phyloP scores from a whole-genome alignment of 2,329 filamentous ascomycete species.

The Cercospora beticola region DNA sequence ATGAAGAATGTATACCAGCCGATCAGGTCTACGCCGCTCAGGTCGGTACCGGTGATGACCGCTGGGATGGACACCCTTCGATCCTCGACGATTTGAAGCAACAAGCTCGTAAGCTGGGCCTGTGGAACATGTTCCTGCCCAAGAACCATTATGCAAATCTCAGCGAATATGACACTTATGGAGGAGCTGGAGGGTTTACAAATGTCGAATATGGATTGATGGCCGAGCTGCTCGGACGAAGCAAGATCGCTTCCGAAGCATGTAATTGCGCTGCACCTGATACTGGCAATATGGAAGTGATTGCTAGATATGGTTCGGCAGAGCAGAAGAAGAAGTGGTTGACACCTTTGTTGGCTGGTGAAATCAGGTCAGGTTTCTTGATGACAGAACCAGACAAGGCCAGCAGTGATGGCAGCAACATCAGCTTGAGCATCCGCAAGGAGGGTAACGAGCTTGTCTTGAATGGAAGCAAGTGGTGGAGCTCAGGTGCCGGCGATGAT shows the following conservation, averaged over 20 bases:
- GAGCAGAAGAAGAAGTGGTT: constrained; percentile 54
- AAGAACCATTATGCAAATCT: constrained; percentile 73
- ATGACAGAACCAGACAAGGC: constrained; percentile 50
- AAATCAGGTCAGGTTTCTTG: constrained; percentile 52
- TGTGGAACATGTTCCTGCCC: constrained; percentile 99
- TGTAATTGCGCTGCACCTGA: constrained; percentile 64
- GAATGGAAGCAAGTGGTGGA: constrained; percentile 99
- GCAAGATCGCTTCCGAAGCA: constrained; percentile 79
- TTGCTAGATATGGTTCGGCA: constrained; percentile 53
- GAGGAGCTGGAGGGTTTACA: constrained; percentile 84
- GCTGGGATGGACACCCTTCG: constrained; percentile 77
- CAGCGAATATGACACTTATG: constrained; percentile 45
- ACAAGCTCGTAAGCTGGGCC: constrained; percentile 75
- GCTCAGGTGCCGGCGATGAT: constrained; percentile 87
- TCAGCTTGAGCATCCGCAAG: constrained; percentile 67
- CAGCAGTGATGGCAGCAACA: constrained; percentile 53
- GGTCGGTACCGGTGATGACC: constrained; percentile 69
- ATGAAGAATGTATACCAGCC: constrained; percentile 78
- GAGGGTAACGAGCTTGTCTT: constrained; percentile 89
- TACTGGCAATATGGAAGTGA: constrained; percentile 55
- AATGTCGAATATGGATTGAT: constrained; percentile 98
- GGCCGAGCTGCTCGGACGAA: constrained; percentile 93
- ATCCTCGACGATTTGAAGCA: constrained; percentile 82
- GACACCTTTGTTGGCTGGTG: constrained; percentile 50
- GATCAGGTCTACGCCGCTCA: constrained; percentile 79